Conservation (phyloP, 2,329 filamentous ascomycete species). For the Stemphylium beticola region DNA sequence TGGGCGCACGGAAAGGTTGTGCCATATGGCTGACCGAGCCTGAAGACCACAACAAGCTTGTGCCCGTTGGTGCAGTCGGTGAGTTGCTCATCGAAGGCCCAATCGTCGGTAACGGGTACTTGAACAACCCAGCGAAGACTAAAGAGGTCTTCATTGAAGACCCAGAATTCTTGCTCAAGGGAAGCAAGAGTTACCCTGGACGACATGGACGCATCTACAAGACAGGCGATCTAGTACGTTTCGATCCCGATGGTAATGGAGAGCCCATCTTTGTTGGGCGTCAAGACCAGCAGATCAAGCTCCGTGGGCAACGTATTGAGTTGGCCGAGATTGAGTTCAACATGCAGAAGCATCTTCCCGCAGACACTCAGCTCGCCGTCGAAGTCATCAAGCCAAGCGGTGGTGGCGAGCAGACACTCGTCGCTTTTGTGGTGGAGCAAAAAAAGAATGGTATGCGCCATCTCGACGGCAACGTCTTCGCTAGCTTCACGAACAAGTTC, state of each 20-base stretch:
- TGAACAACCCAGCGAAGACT: conserved; percentile 46
- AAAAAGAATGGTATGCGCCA: conserved; percentile 36
- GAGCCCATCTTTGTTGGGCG: conserved; percentile 47
- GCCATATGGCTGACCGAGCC: conserved; percentile 52
- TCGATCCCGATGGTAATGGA: conserved; percentile 57
- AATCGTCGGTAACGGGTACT: conserved; percentile 50
- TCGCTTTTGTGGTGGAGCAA: conserved; percentile 44
- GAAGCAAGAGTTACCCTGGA: conserved; percentile 63
- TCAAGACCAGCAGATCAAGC: conserved; percentile 49
- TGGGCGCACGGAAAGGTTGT: conserved; percentile 46
- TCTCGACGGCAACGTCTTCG: conserved; percentile 42
- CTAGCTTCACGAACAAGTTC: conserved; percentile 41
- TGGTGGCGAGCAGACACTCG: conserved; percentile 39
- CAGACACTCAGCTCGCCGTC: conserved; percentile 52
- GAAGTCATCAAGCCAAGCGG: conserved; percentile 56
- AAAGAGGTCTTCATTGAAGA: conserved; percentile 56
- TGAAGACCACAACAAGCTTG: conserved; percentile 44
- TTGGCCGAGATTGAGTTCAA: conserved; percentile 49
- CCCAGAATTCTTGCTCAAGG: conserved; percentile 63
- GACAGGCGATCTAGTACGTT: conserved; percentile 47
- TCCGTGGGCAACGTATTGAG: conserved; percentile 51
- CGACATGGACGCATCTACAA: conserved; percentile 55
- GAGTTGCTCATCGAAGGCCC: conserved; percentile 68
- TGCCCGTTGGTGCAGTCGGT: conserved; percentile 49
- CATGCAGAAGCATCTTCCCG: conserved; percentile 48